Percentiles rank a stretch among this genome's conserved stretches.
Evolutionary conservation across 140 eudicot genomes (phyloP).

Genomic region (Anethum foeniculum): DNA sequence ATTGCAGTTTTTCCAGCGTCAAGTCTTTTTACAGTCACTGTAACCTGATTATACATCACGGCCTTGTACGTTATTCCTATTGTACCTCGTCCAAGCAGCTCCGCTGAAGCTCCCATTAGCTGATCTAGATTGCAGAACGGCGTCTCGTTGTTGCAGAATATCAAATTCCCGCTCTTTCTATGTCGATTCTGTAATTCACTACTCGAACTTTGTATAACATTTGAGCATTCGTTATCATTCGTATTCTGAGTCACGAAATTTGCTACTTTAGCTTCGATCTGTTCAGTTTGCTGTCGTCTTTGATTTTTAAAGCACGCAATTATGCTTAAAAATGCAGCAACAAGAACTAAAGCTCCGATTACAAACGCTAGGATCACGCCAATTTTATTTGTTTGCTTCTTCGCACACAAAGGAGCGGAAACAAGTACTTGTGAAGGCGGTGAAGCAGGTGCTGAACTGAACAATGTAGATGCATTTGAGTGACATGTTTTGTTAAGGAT

Average conservation of each 20-base stretch:
- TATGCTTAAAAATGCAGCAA: slow-evolving; percentile 39
- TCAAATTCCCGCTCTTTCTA: slow-evolving; percentile 46
- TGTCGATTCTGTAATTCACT: slow-evolving; percentile 26
- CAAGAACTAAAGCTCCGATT: slow-evolving; percentile 35
- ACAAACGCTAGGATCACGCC: slow-evolving; percentile 51
- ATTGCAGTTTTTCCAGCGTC: slow-evolving; percentile 64
- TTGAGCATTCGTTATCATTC: slow-evolving; percentile 11
- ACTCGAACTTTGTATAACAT: slow-evolving; percentile 12
- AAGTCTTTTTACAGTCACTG: slow-evolving; percentile 70
- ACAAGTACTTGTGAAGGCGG: slow-evolving; percentile 50
- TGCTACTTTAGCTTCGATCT: slow-evolving; percentile 17
- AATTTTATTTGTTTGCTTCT: slow-evolving; percentile 25
- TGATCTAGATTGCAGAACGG: slow-evolving; percentile 50
- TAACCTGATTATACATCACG: slow-evolving; percentile 47
- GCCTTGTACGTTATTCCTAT: slow-evolving; percentile 81
- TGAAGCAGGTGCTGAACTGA: slow-evolving; percentile 37
- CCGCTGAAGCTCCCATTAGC: slow-evolving; percentile 83
- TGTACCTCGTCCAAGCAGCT: slow-evolving; percentile 78
- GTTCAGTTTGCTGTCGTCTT: slow-evolving; percentile 13
- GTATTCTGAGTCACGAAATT: slow-evolving; percentile 22
- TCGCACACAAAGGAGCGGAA: slow-evolving; percentile 33
- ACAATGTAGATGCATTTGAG: slow-evolving; percentile 41
- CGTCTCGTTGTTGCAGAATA: slow-evolving; percentile 53
- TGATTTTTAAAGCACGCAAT: slow-evolving; percentile 31
- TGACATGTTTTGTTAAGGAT: slow-evolving; percentile 50